Evolutionary conservation across 805 yeast species (phyloP), one percentile per base, ranked within the genome.

Genomic region (Yamadazyma takamatsuzukensis): DNA sequence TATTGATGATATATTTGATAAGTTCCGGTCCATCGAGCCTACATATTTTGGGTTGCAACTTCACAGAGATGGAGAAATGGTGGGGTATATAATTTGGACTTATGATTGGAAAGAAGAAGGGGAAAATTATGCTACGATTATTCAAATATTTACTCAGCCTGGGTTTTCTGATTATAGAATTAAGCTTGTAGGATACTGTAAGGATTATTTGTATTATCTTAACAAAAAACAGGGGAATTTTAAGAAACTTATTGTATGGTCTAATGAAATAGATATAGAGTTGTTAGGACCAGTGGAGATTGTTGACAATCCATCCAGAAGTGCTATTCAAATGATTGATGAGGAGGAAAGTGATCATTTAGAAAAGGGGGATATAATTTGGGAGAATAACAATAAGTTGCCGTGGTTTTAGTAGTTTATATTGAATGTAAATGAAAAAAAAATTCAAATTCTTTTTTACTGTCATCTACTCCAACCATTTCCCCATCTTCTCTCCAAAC

Each of bases 301-400:
- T n/a, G n/a, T n/a, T n/a, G 64, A 56, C 24, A 66, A 66, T 34
- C 30, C 53, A 4, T 63, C 70, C 4, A 39, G 59, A 24, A 55
- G 68, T 31, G 70, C 71, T 11, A 41, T 60, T 8, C 47, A 54
- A 29, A 45, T 59, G 33, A 45, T 52, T 34, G 46, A 51, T 27
- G 40, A 35, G 4, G 35, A 26, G 1, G 65, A 61, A n/a, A 51
- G 62, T 25, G 29, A 41, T 5, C 36, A 43, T 27, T 41, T 64
- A 29, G 24, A 33, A 21, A 35, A 27, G 5, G 62, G 64, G 2
- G 39, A 53, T 2, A 34, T 63, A 15, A 40, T 63, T 8, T 66
- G 72, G 72, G 71, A 61, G 36, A 56, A 56, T 29, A 66, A 66
- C 40, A 59, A 51, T 33, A 66, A 66, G 42, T 43, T 66, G 24